Base-by-base conservation (phyloP, 1,284 basidiomycete species). In the Austroboletus novae-zelandiae region DNA sequence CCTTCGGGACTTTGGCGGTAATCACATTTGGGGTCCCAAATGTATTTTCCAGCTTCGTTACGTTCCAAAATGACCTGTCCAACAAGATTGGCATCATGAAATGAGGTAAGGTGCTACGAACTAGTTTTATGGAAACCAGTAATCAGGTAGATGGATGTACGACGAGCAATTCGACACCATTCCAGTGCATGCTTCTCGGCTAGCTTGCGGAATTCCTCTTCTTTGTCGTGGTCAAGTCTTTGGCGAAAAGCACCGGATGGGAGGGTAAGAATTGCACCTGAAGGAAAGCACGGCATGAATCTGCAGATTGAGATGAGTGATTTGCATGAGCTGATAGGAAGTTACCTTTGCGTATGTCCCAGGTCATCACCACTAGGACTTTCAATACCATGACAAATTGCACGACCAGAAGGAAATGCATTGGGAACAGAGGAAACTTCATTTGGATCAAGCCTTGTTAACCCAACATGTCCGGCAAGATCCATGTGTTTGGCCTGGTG, bases 61-160 rank as follows among this genome's bases (percentile, higher is more conserved):
- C 17, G 15, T 18, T 53, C 39, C 29, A 34, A 1, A 15, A 47
- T 4, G 18, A 18, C 8, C 36, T 4, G 14, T 42, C 9, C 40
- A 48, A 4, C 23, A 2, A 5, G 47, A 31, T 3, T 3, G 3
- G 29, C 36, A 13, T 29, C 2, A 37, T 18, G 1, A n/a, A 53
- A 53, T 4, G 51, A 53, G 1, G 41, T 42, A 8, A 37, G 36
- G 18, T 18, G 17, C 36, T 18, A 37, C 9, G 36, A 37, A 37
- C 9, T 9, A 9, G 36, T 32, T 40, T 40, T 42, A 8, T 45
- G 25, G 15, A 50, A 45, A 7, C 52, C 52, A 2, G 52, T 55
- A 18, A 54, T 29, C 5, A 54, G 10, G 20, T 54, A 42, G 13
- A 54, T 25, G 1, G 52, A 55, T 4, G 27, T 37, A 29, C 0